Evolutionary conservation across 2,329 filamentous ascomycete species (phyloP).

Genomic region (Trichoderma sp.): DNA sequence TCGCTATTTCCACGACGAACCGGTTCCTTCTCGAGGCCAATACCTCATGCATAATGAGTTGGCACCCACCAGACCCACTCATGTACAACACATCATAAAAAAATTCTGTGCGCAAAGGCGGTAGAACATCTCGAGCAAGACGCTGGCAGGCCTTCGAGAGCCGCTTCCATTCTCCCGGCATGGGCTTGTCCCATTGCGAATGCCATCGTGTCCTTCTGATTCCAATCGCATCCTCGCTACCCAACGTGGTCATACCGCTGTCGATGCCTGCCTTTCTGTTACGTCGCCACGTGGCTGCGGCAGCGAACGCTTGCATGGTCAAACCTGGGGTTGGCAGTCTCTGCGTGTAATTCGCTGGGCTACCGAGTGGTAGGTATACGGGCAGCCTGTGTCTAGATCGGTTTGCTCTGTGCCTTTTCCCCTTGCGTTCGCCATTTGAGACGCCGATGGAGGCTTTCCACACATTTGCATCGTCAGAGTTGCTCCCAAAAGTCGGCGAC

Average conservation of each 20-base stretch:
- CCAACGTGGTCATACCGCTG: slow-evolving; percentile 23
- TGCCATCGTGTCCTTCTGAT: neutral
- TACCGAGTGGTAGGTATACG: neutral
- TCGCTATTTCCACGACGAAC: slow-evolving; percentile 17
- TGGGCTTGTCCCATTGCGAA: slow-evolving; percentile 8
- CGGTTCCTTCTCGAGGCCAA: slow-evolving; percentile 22
- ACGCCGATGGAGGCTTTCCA: neutral
- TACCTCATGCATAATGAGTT: slow-evolving; percentile 30
- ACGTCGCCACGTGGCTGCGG: slow-evolving; percentile 28
- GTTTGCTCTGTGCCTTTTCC: neutral
- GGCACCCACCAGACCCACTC: slow-evolving; percentile 27
- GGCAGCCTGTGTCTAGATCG: neutral
- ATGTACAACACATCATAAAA: slow-evolving; percentile 30
- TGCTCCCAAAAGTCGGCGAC: neutral
- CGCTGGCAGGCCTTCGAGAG: slow-evolving; percentile 12
- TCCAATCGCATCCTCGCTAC: slow-evolving; percentile 21
- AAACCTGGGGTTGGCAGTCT: slow-evolving; percentile 23
- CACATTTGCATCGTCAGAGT: neutral
- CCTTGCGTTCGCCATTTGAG: neutral
- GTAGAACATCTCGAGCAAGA: neutral
- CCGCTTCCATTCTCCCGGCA: slow-evolving; percentile 22
- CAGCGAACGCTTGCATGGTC: slow-evolving; percentile 18
- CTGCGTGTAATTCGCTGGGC: slow-evolving; percentile 20
- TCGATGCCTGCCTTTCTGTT: slow-evolving; percentile 21
- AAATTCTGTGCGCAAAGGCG: slow-evolving; percentile 20